Conservation (phyloP, 768 basidiomycete genomes). For the Kwoniella mangroviensis region DNA sequence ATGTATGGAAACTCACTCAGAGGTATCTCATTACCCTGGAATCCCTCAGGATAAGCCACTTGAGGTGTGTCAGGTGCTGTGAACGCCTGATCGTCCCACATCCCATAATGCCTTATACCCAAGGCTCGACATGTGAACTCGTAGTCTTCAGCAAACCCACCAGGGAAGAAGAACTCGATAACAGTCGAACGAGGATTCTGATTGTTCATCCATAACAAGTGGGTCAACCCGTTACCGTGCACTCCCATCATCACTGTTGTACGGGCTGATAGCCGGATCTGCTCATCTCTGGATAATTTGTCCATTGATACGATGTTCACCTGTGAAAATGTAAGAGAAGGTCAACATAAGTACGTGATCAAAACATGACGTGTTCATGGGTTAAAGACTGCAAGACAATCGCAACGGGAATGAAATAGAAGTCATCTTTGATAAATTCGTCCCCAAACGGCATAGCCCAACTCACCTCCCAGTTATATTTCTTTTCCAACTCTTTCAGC, state of each 20-base stretch:
- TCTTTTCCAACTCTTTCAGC: conserved; percentile 70
- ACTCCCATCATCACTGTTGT: conserved; percentile 69
- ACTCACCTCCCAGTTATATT: conserved; percentile 71
- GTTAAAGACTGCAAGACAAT: no score
- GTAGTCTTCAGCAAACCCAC: conserved; percentile 83
- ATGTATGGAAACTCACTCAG: conserved; percentile 63
- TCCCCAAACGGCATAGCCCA: not conserved
- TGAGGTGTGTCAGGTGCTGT: conserved; percentile 73
- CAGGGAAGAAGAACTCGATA: conserved; percentile 81
- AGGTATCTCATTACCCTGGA: conserved; percentile 87
- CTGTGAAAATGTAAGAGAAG: conserved; percentile 15
- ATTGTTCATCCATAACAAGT: conserved; percentile 81
- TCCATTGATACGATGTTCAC: conserved; percentile 87
- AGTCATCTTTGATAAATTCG: not conserved
- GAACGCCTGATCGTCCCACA: conserved; percentile 81
- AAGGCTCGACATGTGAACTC: conserved; percentile 79
- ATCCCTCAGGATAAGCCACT: conserved; percentile 80
- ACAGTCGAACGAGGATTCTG: conserved; percentile 73
- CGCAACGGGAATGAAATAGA: no score
- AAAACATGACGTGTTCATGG: no score
- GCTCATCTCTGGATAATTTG: conserved; percentile 76
- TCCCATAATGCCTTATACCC: conserved; percentile 78
- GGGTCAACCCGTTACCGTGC: conserved; percentile 65
- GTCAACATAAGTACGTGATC: not conserved
- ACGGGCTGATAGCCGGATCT: conserved; percentile 76